A percentile compares a stretch with the other conserved stretches of the same genome.
phyloP scores from a whole-genome alignment of 768 basidiomycete genomes.

The Peribolospora baueri region DNA sequence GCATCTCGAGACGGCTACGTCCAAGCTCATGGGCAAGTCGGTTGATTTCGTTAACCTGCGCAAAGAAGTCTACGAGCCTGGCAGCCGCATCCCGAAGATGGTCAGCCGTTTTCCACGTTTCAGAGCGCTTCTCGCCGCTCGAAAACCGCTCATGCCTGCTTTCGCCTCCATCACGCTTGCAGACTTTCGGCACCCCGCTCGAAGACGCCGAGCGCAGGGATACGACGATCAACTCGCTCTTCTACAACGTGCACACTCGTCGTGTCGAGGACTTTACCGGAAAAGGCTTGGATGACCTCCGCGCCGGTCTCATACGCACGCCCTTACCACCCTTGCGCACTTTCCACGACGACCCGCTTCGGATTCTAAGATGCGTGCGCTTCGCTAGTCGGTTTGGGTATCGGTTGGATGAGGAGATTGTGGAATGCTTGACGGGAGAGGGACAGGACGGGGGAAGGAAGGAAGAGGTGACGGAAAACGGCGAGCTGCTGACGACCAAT shows the following conservation, averaged over 20 bases:
- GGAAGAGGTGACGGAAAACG: conserved; percentile 11
- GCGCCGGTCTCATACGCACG: conserved; percentile 39
- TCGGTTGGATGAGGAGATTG: conserved; percentile 41
- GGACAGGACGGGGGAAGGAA: conserved; percentile 17
- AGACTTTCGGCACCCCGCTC: conserved; percentile 77
- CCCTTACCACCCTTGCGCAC: conserved; percentile 68
- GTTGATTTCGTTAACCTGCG: conserved; percentile 77
- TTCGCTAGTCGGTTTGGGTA: conserved; percentile 85
- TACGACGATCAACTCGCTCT: conserved; percentile 81
- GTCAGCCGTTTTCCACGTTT: conserved; percentile 32
- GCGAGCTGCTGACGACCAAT: background rate
- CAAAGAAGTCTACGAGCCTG: conserved; percentile 66
- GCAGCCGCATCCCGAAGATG: conserved; percentile 67
- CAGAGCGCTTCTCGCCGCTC: background rate
- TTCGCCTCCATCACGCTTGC: background rate
- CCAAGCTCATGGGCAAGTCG: conserved; percentile 51
- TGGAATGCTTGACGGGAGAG: conserved; percentile 8
- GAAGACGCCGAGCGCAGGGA: conserved; percentile 80
- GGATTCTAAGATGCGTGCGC: conserved; percentile 68
- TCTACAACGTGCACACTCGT: conserved; percentile 79
- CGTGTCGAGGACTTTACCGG: conserved; percentile 65
- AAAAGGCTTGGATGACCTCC: conserved; percentile 70
- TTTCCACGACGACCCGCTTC: conserved; percentile 78
- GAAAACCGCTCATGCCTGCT: background rate
- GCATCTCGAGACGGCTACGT: conserved; percentile 83